A percentile compares a stretch with the other conserved stretches of the same genome.
Evolutionary conservation across 2,329 filamentous ascomycete species (phyloP).

Genomic region (Aspergillus sp.): DNA sequence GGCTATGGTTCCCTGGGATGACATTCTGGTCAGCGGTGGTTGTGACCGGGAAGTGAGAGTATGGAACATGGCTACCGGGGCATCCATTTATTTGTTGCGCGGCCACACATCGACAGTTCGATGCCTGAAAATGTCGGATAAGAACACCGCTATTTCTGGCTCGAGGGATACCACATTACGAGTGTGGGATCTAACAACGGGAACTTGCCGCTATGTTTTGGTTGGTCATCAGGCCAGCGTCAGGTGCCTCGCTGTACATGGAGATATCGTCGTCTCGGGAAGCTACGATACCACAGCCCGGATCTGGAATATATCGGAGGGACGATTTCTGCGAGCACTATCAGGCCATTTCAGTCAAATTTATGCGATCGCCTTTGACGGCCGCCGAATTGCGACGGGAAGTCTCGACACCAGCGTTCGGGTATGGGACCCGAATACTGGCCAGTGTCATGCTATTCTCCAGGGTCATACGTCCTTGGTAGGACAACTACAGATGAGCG

Average conservation of each 20-base stretch:
- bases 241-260: slow-evolving; percentile 90
- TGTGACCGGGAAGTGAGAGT: slow-evolving; percentile 96
- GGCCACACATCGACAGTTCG: slow-evolving; percentile 96
- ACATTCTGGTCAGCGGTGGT: slow-evolving; percentile 90
- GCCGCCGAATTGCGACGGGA: slow-evolving; percentile 86
- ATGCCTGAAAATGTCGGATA: slow-evolving; percentile 96
- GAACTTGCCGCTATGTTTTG: slow-evolving; percentile 85
- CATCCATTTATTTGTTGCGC: slow-evolving; percentile 76
- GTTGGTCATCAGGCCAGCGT: slow-evolving; percentile 96
- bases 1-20: slow-evolving; percentile 99
- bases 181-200: slow-evolving; percentile 90
- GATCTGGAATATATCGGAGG: slow-evolving; percentile 97
- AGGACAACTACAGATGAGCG: slow-evolving; percentile 92
- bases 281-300: slow-evolving; percentile 97
- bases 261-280: slow-evolving; percentile 94
- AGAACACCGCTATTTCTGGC: slow-evolving; percentile 90
- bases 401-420: slow-evolving; percentile 95
- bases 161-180: slow-evolving; percentile 92
- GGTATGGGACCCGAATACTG: slow-evolving; percentile 90
- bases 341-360: slow-evolving; percentile 98
- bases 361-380: slow-evolving; percentile 97
- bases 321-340: slow-evolving; percentile 84
- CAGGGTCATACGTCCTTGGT: slow-evolving; percentile 97
- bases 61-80: slow-evolving; percentile 89
- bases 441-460: slow-evolving; percentile 83